Evolutionary conservation across 2,329 filamentous ascomycete genomes (phyloP), one percentile per base, ranked within the genome.

Genomic region (Pseudogymnoascus sp.): DNA sequence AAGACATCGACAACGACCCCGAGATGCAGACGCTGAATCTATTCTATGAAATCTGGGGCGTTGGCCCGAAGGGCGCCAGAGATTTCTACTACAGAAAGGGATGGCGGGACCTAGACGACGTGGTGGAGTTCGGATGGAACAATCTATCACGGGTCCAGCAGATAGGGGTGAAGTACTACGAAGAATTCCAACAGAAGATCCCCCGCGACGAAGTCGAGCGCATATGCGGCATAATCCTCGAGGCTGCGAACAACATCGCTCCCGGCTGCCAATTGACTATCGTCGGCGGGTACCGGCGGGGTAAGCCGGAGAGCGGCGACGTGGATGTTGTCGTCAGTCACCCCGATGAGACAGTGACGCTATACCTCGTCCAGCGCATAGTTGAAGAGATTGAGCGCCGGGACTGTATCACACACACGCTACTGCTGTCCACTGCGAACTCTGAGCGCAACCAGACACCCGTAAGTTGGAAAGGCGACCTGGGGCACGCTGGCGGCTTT

Each of bases 21-120:
- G 83, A 81, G 64, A 79, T 95, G 64, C 79, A 80, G 19, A 80
- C 86, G 0, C 76, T 97, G 3, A 80, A 84, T 50, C 73, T 82
- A 0, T 97, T 97, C 74, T 90, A 89, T 76, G 80, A 89, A 4
- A 96, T 97, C 64, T 96, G 91, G 90, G 93, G 93, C n/a, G 91
- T 97, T 0, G 93, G 89, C 0, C 88, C 89, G 1, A 86, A 85
- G 11, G 95, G 89, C 0, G 93, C 93, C 0, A 81, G 88, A 15
- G 84, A 93, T 1, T 96, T 96, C 70, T 95, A 93, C 73, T 60
- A 60, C 59, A 82, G 84, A 15, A 86, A 85, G 66, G 84, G 90
- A 29, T 97, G 91, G 90, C 82, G 85, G 65, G 89, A 95, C 65
- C 78, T 96, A 0, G 91, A 97, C 70, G 93, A 97, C 69, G 78